Evolutionary conservation across 495 filamentous ascomycete genomes (phyloP).

Genomic region (Podospora pseudopauciseta): DNA sequence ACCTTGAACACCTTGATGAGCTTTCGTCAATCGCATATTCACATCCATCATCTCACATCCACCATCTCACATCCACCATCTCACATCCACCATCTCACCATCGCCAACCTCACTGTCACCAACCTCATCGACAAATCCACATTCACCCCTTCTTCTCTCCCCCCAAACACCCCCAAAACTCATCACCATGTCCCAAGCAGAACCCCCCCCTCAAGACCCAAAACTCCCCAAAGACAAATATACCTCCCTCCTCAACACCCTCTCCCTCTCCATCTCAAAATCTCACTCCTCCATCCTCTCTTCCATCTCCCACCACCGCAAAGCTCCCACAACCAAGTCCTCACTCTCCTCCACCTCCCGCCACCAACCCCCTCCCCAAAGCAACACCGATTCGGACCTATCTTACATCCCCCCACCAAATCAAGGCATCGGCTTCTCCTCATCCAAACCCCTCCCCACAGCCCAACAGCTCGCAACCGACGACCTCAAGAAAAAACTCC

Average conservation of each 20-base stretch:
- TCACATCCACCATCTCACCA: background rate
- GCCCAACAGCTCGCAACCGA: background rate
- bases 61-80: background rate
- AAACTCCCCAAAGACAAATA: background rate
- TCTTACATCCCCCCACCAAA: background rate
- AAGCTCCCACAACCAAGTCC: background rate
- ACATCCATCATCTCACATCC: background rate
- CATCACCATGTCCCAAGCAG: background rate
- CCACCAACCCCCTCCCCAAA: background rate
- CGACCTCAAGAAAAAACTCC: slow-evolving; percentile 1
- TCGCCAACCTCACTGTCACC: background rate
- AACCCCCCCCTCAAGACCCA: background rate
- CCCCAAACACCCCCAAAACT: background rate
- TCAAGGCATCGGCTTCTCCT: background rate
- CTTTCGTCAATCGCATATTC: background rate
- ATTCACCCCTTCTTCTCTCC: background rate
- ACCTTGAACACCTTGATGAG: background rate
- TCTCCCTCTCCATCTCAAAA: background rate
- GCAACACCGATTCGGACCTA: background rate
- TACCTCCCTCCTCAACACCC: background rate
- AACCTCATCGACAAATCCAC: background rate
- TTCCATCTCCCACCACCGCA: background rate
- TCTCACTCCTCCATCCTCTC: background rate
- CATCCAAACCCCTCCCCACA: background rate
- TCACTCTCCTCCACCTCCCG: background rate